These are phyloP conservation scores for Trichosporon sp. DNA, from an alignment of 1,284 basidiomycete genomes.

Conservation along the genomic window DNA sequence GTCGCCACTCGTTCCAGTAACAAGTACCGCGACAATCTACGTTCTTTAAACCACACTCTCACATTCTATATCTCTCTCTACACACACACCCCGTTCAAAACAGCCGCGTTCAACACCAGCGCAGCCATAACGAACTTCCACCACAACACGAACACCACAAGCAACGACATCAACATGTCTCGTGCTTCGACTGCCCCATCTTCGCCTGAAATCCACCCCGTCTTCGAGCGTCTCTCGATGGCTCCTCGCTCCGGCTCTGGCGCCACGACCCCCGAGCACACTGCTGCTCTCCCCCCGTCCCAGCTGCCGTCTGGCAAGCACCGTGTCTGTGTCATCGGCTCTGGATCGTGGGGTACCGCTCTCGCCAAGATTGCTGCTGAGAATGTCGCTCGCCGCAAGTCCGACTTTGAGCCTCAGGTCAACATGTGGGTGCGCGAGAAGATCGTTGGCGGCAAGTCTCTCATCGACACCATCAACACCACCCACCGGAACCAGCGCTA, in stretches of 20 bases:
- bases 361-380: constrained; percentile 56
- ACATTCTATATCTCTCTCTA: background rate
- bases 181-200: constrained; percentile 26
- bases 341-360: constrained; percentile 54
- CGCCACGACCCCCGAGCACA: constrained; percentile 40
- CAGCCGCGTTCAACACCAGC: background rate
- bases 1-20: constrained; percentile 1
- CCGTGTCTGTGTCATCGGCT: constrained; percentile 55
- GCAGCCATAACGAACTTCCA: constrained; percentile 3
- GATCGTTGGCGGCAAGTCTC: constrained; percentile 49
- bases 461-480: constrained; percentile 55
- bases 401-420: constrained; percentile 51
- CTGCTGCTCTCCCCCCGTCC: constrained; percentile 32
- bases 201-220: constrained; percentile 23
- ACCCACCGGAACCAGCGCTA: constrained; percentile 57
- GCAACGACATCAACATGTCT: constrained; percentile 8
- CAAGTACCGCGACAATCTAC: background rate
- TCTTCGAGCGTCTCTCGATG: constrained; percentile 34
- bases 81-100: background rate
- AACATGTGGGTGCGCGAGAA: constrained; percentile 54
- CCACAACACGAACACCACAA: constrained; percentile 7
- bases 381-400: constrained; percentile 48
- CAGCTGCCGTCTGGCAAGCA: constrained; percentile 49
- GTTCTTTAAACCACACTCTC: background rate
- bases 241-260: constrained; percentile 34